Evolutionary conservation across 202 grass and related monocot genomes (phyloP).

Genomic region (Carex sylvatica): DNA sequence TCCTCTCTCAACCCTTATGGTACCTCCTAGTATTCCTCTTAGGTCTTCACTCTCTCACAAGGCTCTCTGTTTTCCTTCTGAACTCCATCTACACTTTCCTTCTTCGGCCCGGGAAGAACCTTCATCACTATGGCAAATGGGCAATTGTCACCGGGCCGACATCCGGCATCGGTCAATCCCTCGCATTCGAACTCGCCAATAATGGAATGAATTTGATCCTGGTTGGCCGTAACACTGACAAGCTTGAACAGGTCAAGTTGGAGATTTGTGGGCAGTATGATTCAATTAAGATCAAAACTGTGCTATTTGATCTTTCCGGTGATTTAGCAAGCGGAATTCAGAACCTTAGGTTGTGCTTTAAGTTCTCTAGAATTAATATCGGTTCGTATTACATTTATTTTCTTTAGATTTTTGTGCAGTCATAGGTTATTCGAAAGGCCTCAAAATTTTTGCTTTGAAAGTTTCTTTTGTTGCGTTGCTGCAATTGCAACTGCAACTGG

Average conservation of each 20-base stretch:
- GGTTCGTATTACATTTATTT: not conserved
- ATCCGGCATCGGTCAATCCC: conserved; percentile 40
- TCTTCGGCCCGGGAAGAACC: conserved; percentile 36
- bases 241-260: conserved; percentile 32
- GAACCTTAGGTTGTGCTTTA: conserved; percentile 11
- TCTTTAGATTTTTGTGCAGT: not conserved
- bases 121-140: conserved; percentile 40
- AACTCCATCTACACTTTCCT: conserved; percentile 12
- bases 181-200: conserved; percentile 36
- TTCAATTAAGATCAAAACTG: conserved; percentile 28
- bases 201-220: conserved; percentile 44
- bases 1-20: conserved; percentile 29
- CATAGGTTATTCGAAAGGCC: not conserved
- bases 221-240: conserved; percentile 40
- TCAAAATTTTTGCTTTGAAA: not conserved
- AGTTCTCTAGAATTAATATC: not conserved
- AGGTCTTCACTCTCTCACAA: conserved; percentile 28
- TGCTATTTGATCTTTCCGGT: conserved; percentile 40
- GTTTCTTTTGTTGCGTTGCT: not conserved
- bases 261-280: not conserved
- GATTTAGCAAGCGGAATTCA: conserved; percentile 18
- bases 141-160: conserved; percentile 59
- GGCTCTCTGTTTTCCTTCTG: not conserved
- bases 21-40: conserved; percentile 26
- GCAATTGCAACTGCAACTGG: not conserved